Evolutionary conservation across 306 rosid genomes (phyloP).

Genomic region (Castanea sativa): DNA sequence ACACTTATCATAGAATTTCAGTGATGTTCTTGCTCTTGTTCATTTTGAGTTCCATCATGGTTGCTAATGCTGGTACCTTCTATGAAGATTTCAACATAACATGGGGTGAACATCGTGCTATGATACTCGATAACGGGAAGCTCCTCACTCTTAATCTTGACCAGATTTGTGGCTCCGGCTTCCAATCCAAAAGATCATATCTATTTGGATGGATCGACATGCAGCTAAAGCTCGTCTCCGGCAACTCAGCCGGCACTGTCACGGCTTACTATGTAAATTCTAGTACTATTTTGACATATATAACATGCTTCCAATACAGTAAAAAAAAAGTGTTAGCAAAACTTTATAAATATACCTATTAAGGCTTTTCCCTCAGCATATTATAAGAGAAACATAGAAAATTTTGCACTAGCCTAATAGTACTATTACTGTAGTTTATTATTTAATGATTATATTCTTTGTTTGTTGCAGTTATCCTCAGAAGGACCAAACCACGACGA

Average conservation of each 20-base stretch:
- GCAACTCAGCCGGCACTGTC: constrained; percentile 38
- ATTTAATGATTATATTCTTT: not conserved
- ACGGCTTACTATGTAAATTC: constrained; percentile 29
- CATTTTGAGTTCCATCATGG: not conserved
- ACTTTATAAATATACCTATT: not conserved
- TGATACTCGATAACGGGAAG: constrained; percentile 21
- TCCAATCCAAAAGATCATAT: constrained; percentile 29
- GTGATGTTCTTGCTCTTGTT: not conserved
- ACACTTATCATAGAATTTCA: not conserved
- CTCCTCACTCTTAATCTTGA: constrained; percentile 32
- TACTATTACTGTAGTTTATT: too few species aligned
- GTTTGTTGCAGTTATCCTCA: constrained; percentile 23
- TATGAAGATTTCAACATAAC: constrained; percentile 13
- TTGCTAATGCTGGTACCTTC: constrained; percentile 15
- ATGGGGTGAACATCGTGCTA: constrained; percentile 35
- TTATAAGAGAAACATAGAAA: not conserved
- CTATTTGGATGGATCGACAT: constrained; percentile 35
- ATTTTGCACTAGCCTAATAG: not conserved
- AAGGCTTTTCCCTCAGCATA: not conserved
- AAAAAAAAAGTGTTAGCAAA: too few species aligned
- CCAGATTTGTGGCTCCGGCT: constrained; percentile 35
- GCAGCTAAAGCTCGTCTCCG: constrained; percentile 37
- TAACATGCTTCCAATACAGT: too few species aligned
- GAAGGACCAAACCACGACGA: constrained; percentile 32
- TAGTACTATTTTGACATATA: not conserved